Evolutionary conservation across 2,329 filamentous ascomycete genomes (phyloP), one percentile per base, ranked within the genome.

Genomic region (Shiraia bambusicola): DNA sequence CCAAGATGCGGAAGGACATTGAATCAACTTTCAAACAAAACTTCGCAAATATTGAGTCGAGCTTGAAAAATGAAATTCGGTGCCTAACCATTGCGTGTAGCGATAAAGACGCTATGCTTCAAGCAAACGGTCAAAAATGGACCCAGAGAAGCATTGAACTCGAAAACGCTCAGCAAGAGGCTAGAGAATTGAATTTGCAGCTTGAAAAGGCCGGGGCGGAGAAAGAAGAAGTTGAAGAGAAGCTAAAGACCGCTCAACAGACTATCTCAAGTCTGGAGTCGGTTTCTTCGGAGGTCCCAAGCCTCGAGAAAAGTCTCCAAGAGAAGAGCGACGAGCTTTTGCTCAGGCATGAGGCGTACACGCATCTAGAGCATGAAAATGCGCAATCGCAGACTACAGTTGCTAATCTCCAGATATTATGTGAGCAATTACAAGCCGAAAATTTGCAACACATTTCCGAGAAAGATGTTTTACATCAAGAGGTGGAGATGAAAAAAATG

Each of bases 21-120:
- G 31, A 34, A 24, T 36, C 49, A 22, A 35, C 54, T 4, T 47
- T 27, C 11, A 27, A 38, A 9, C 42, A 46, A 15, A 30, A 28
- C 1, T 35, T 54, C 5, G 25, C 34, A 1, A 49, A 59, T 22
- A 46, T 47, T 16, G 45, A 61, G 17, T 45, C 36, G 9, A 17
- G n/a, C 7, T 46, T 48, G 8, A 32, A 36, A 7, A 54, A 46
- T 14, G 38, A 56, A 9, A 41, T 60, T 4, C 47, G 52, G 34
- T 41, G 44, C 14, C 31, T 58, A 4, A 48, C 31, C 2, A 28
- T 30, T 7, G 49, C 60, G 19, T 37, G 39, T 10, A 31, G 52
- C 12, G 52, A 51, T 6, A 58, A 46, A 17, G 41, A 55, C 10
- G 40, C 32, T 2, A 17, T 22, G 5, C 19, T 49, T 9, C 24